These are phyloP conservation scores for Aureobasidium sp. DNA, from an alignment of 2,329 filamentous ascomycete species.

Conservation along the genomic window DNA sequence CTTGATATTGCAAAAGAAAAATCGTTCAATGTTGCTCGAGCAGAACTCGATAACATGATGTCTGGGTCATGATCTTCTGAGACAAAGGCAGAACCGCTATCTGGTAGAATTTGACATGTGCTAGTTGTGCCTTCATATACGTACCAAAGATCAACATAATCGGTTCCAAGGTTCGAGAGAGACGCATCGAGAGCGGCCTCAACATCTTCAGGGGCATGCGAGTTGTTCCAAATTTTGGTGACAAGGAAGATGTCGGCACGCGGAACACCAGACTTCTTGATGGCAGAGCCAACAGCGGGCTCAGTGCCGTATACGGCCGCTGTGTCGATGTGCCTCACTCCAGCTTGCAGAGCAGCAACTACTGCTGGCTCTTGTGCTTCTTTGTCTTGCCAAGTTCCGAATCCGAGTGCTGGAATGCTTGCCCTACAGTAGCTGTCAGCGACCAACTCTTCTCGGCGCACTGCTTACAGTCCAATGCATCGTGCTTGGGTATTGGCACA, in stretches of 20 bases:
- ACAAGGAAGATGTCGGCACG: conserved; percentile 60
- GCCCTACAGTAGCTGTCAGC: conserved; percentile 14
- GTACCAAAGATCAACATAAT: conserved; percentile 60
- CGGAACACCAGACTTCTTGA: conserved; percentile 57
- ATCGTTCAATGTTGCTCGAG: too few relatives aligned
- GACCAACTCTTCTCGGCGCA: neutral
- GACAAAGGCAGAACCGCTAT: too few relatives aligned
- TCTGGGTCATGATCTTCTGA: too few relatives aligned
- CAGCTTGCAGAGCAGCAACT: conserved; percentile 33
- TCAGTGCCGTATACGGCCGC: conserved; percentile 47
- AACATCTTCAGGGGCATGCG: conserved; percentile 56
- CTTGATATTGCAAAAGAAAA: too few relatives aligned
- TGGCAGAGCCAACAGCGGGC: conserved; percentile 57
- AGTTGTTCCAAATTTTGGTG: conserved; percentile 60
- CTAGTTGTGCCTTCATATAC: too few relatives aligned
- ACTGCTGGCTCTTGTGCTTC: conserved; percentile 45
- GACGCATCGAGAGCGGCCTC: conserved; percentile 50
- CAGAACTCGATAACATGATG: too few relatives aligned
- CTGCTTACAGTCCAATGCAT: neutral
- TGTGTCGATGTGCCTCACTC: conserved; percentile 48
- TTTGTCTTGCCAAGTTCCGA: conserved; percentile 50
- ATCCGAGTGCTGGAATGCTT: conserved; percentile 37
- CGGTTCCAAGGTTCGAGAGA: conserved; percentile 55
- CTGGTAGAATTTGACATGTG: too few relatives aligned
- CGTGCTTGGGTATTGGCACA: neutral